Evolutionary conservation across 1,284 basidiomycete species (phyloP).

Genomic region (Ceratobasidium papillatum): DNA sequence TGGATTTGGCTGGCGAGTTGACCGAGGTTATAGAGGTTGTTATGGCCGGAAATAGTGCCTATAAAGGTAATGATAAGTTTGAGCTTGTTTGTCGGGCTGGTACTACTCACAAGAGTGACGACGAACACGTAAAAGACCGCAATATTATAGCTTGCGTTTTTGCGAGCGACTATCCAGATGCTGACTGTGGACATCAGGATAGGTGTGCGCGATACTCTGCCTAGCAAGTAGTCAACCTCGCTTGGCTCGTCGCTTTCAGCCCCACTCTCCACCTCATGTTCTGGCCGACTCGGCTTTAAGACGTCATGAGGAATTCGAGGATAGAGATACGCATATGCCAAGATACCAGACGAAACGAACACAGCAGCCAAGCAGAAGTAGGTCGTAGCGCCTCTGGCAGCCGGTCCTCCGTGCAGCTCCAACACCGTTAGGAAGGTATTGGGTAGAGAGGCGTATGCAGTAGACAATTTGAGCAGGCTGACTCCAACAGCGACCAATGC

Average conservation of each 20-base stretch:
- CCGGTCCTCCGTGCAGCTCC: background rate
- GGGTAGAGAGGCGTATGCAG: slow-evolving; percentile 60
- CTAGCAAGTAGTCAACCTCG: slow-evolving; percentile 24
- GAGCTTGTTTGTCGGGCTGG: background rate
- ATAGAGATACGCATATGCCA: slow-evolving; percentile 64
- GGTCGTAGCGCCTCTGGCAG: background rate
- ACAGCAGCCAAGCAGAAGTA: slow-evolving; percentile 76
- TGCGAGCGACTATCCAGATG: slow-evolving; percentile 45
- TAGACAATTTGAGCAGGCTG: slow-evolving; percentile 73
- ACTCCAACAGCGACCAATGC: slow-evolving; percentile 79
- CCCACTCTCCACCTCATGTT: background rate
- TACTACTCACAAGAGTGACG: slow-evolving; percentile 74
- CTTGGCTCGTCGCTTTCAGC: slow-evolving; percentile 14
- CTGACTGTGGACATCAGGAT: slow-evolving; percentile 15
- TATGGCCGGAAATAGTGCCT: slow-evolving; percentile 88
- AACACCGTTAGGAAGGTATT: background rate
- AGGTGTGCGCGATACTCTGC: slow-evolving; percentile 9
- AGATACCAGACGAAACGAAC: slow-evolving; percentile 65
- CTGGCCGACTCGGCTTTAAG: background rate
- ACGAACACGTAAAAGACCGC: slow-evolving; percentile 79
- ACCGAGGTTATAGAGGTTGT: slow-evolving; percentile 77
- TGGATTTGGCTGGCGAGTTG: slow-evolving; percentile 50
- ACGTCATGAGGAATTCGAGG: slow-evolving; percentile 1
- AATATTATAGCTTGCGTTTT: slow-evolving; percentile 74
- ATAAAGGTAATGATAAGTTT: slow-evolving; percentile 14